Conservation (phyloP, 139 green algal species). For the Chlamydomonas sp. region DNA sequence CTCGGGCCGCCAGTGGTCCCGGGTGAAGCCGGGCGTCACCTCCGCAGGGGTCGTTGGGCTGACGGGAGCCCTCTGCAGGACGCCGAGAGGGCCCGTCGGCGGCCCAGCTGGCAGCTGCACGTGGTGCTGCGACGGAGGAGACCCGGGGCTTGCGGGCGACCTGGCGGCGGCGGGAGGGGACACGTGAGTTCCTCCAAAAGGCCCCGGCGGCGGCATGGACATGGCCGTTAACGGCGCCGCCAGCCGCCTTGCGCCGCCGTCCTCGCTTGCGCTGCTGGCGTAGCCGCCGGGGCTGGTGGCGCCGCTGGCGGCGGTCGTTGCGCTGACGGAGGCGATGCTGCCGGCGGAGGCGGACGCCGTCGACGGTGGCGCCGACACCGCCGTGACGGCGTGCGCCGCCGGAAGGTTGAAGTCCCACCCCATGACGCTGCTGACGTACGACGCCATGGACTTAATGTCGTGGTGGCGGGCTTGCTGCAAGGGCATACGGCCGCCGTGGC, state of each 20-base stretch:
- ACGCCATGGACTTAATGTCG: slow-evolving; percentile 1
- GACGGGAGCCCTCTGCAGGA: too few species aligned
- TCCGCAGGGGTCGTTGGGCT: too few species aligned
- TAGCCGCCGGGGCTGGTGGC: background rate
- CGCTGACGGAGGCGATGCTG: background rate
- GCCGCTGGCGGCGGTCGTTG: background rate
- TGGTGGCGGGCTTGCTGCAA: background rate
- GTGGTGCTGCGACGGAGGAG: too few species aligned
- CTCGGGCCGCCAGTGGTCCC: too few species aligned
- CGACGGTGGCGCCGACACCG: background rate
- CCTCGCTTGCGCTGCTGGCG: background rate
- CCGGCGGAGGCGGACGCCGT: too few species aligned
- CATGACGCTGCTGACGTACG: slow-evolving; percentile 23
- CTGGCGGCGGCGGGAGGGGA: too few species aligned
- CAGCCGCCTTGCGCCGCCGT: background rate
- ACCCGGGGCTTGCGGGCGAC: too few species aligned
- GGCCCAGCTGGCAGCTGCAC: too few species aligned
- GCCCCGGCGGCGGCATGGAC: too few species aligned
- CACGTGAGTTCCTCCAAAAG: too few species aligned
- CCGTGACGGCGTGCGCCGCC: background rate
- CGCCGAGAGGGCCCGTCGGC: too few species aligned
- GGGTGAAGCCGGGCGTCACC: too few species aligned
- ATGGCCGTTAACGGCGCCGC: background rate
- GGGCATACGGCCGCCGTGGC: slow-evolving; percentile 14
- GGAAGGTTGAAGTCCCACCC: slow-evolving; percentile 38